Conservation (phyloP, 305 asterid species). For the Fraxinus velutina region DNA sequence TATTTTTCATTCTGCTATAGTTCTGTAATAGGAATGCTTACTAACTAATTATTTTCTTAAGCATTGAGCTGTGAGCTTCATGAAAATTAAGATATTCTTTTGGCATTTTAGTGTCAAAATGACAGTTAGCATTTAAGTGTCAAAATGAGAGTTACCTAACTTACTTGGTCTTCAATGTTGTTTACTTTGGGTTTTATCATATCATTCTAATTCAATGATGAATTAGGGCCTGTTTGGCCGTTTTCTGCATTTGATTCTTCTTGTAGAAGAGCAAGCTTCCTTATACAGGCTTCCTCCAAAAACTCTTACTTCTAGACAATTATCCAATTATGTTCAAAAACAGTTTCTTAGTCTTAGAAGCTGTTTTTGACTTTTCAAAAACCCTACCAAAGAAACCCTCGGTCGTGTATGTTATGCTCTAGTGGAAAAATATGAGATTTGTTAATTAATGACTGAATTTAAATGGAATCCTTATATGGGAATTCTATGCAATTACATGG, state of each 20-base stretch:
- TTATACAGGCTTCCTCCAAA: not conserved
- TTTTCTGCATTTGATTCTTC: not conserved
- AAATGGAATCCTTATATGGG: not conserved
- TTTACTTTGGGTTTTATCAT: not conserved
- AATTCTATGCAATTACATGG: not conserved
- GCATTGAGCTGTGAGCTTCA: slow-evolving; percentile 19
- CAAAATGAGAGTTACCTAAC: slow-evolving; percentile 4
- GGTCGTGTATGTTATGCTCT: not conserved
- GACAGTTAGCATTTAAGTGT: not conserved
- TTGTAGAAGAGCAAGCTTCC: not conserved
- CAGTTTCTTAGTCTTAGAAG: not conserved
- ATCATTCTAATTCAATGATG: not conserved
- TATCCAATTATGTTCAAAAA: not conserved
- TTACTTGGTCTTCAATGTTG: slow-evolving; percentile 7
- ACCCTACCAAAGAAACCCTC: not conserved
- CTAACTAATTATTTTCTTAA: not conserved
- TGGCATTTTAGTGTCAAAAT: not conserved
- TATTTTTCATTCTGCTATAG: slow-evolving; percentile 9
- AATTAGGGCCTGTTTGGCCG: not conserved
- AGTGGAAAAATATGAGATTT: slow-evolving; percentile 3
- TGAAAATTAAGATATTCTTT: not conserved
- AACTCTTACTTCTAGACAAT: not conserved
- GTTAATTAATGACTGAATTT: slow-evolving; percentile 1
- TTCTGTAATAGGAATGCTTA: slow-evolving; percentile 9
- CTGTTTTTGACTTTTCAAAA: not conserved